Evolutionary conservation across 805 yeast species (phyloP).

Genomic region (Saturnispora dispora): DNA sequence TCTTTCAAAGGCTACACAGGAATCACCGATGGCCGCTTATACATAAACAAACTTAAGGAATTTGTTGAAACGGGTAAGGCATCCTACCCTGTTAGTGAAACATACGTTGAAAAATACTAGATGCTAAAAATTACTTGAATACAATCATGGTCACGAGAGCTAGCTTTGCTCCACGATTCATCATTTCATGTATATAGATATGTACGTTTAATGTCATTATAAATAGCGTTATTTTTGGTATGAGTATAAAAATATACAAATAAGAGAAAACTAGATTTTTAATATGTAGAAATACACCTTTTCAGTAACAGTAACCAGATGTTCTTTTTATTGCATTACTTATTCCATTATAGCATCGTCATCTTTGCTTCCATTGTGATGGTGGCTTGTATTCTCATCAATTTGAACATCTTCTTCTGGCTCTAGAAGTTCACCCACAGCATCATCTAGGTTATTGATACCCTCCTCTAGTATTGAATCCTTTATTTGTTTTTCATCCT

Average conservation of each 20-base stretch:
- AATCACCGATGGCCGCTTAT: conserved; percentile 63
- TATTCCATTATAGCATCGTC: not conserved
- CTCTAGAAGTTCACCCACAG: conserved; percentile 3
- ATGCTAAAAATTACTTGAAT: not conserved
- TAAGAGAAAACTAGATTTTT: too few species aligned
- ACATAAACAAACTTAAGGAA: conserved; percentile 62
- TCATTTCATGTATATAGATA: conserved; percentile 10
- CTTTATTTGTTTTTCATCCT: conserved; percentile 8
- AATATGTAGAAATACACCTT: too few species aligned
- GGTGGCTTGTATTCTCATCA: not conserved
- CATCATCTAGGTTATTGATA: not conserved
- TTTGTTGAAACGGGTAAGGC: conserved; percentile 66
- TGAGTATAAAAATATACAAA: too few species aligned
- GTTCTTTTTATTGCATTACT: not conserved
- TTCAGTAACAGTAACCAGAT: too few species aligned
- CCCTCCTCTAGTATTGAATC: not conserved
- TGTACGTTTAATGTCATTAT: not conserved
- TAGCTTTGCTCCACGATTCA: not conserved
- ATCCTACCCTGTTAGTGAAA: conserved; percentile 26
- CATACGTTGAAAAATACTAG: conserved; percentile 27
- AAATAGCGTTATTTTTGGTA: not conserved
- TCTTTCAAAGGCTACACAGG: conserved; percentile 57
- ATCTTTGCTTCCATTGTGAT: not conserved
- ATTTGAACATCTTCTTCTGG: conserved; percentile 1
- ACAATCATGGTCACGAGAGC: not conserved